Evolutionary conservation across 2,329 filamentous ascomycete genomes (phyloP).

Genomic region (Diatrype stigma): DNA sequence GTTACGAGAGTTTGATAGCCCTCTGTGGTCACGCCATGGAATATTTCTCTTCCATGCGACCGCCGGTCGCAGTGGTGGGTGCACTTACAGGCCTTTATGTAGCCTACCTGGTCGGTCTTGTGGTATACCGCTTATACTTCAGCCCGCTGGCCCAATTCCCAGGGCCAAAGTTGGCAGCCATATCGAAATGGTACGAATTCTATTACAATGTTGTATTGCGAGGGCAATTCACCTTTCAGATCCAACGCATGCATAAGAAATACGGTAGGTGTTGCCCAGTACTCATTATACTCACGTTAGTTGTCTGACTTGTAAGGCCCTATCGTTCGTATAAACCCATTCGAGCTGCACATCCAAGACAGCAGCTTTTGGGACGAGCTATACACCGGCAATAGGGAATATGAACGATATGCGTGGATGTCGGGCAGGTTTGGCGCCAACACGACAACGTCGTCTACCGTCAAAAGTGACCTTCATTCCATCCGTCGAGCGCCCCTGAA

Average conservation of each 20-base stretch:
- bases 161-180: conserved; percentile 12
- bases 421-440: too few species aligned
- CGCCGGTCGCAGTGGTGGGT: too few species aligned
- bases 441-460: not conserved
- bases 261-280: conserved; percentile 1
- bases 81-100: too few species aligned
- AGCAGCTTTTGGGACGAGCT: conserved; percentile 7
- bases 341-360: conserved; percentile 16
- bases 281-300: too few species aligned
- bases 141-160: conserved; percentile 10
- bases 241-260: conserved; percentile 11
- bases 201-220: conserved; percentile 12
- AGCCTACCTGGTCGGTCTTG: too few species aligned
- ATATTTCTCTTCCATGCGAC: too few species aligned
- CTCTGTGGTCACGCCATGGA: too few species aligned
- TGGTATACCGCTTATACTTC: conserved; percentile 5
- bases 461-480: conserved; percentile 8
- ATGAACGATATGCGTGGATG: not conserved
- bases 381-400: not conserved
- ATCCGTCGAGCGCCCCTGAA: conserved; percentile 10
- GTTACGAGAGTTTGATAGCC: too few species aligned
- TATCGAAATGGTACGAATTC: conserved; percentile 10
- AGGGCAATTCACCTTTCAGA: conserved; percentile 10
- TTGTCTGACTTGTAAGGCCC: conserved; percentile 1
- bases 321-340: conserved; percentile 13